Evolutionary conservation across 345 rosid species (phyloP).

Genomic region (Chamaenerion angustifolium): DNA sequence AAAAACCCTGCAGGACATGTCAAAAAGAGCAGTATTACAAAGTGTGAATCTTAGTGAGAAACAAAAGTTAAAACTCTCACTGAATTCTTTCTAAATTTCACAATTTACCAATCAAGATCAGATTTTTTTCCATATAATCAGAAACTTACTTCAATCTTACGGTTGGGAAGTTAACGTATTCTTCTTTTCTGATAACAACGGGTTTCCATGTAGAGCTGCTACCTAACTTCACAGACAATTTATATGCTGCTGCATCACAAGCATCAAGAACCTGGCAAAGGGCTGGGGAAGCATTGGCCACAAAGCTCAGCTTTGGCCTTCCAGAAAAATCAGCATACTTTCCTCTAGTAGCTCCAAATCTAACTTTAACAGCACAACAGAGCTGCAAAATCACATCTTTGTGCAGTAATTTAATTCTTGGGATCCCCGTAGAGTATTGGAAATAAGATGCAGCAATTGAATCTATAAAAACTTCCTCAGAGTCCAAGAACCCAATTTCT

Average conservation of each 20-base stretch:
- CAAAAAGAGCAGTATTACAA: too few relatives aligned
- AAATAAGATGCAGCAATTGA: conserved; percentile 35
- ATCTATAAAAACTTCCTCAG: conserved; percentile 32
- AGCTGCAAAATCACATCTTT: conserved; percentile 38
- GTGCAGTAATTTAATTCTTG: conserved; percentile 32
- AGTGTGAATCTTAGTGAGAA: too few relatives aligned
- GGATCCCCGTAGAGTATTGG: conserved; percentile 38
- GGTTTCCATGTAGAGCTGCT: conserved; percentile 49
- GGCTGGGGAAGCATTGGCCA: conserved; percentile 41
- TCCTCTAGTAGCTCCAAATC: conserved; percentile 35
- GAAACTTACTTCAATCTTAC: conserved; percentile 57
- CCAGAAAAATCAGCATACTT: conserved; percentile 48
- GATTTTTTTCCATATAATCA: not conserved
- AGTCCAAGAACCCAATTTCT: conserved; percentile 30
- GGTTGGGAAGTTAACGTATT: conserved; percentile 29
- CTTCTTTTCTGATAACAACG: conserved; percentile 24
- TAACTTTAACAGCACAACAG: conserved; percentile 37
- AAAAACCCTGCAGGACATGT: too few relatives aligned
- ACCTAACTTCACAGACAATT: conserved; percentile 7
- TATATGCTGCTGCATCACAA: conserved; percentile 38
- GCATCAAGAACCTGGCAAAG: conserved; percentile 46
- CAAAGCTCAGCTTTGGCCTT: conserved; percentile 46
- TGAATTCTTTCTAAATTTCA: not conserved
- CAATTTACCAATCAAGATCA: not conserved
- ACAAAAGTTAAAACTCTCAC: too few relatives aligned